Evolutionary conservation across 805 yeast species (phyloP), one percentile per base, ranked within the genome.

Genomic region (Yarrowia sp.): DNA sequence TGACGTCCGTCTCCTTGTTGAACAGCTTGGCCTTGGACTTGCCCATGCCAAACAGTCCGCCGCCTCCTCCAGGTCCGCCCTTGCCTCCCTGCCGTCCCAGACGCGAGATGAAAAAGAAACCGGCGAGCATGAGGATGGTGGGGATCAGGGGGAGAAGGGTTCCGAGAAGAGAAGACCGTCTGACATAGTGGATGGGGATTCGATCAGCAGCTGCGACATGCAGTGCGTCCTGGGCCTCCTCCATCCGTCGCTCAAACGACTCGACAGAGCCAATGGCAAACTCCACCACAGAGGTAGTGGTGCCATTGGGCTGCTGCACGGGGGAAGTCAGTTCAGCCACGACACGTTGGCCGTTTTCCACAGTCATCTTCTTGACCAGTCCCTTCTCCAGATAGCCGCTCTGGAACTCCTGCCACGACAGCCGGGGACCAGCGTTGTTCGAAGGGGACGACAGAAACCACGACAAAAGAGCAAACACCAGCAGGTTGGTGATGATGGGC

Each of bases 181-280:
- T 86, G 41, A 87, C 84, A 77, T 91, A 95, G 1, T 89, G 80
- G 3, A 96, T 92, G 0, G 99, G 99, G 40, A 94, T 82, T 72
- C 91, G 84, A 72, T 89, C 86, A 69, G 80, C 83, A 11, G 85
- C 83, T 3, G 88, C 85, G 43, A 90, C 85, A 0, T 84, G 83
- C 67, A 87, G 82, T 70, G 87, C 89, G 55, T 87, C 86, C 78
- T 92, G 97, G 12, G 92, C 92, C 45, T 84, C 85, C 70, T 86
- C 88, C 69, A 95, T 81, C 73, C 88, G 88, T 67, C 86, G 87
- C 78, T 95, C 99, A 78, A 95, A 95, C 41, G 87, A 82, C 67
- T 92, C 98, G 26, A 93, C 87, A 1, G 97, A 89, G 10, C 99
- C 99, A 74, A 95, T 91, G 14, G 87, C 85, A 81, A 95, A 95